A percentile compares a stretch with the other conserved stretches of the same genome.
Evolutionary conservation across 257 asterid species (phyloP).

Genomic region (Nicotiana benthamiana): DNA sequence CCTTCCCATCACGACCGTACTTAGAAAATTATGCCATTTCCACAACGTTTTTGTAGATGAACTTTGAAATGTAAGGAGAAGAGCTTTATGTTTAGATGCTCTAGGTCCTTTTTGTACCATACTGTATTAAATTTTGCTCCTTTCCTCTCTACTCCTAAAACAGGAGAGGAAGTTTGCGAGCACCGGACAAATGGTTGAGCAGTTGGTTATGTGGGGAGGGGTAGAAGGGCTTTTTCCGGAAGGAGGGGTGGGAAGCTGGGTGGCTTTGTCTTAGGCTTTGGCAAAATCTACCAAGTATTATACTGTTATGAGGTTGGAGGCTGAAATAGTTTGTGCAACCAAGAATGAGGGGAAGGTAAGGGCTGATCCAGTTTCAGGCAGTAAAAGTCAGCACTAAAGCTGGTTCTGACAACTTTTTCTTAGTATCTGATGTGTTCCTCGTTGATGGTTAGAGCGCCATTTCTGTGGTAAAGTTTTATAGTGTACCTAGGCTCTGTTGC

Average conservation of each 20-base stretch:
- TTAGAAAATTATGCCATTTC: neutral
- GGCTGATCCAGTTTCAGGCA: neutral
- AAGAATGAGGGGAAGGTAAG: neutral
- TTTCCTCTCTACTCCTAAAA: neutral
- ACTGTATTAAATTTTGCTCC: neutral
- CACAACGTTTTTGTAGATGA: constrained; percentile 1
- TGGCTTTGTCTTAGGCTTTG: neutral
- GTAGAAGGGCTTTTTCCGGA: neutral
- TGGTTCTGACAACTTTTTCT: neutral
- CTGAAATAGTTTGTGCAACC: neutral
- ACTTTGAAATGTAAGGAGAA: neutral
- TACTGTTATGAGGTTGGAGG: neutral
- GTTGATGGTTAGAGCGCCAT: neutral
- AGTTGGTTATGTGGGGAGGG: neutral
- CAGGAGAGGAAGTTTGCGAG: neutral
- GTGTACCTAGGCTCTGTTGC: neutral
- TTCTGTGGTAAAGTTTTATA: neutral
- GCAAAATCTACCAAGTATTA: neutral
- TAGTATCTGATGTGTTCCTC: neutral
- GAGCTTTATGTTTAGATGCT: neutral
- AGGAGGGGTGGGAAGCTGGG: neutral
- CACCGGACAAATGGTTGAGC: neutral
- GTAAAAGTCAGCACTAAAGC: neutral
- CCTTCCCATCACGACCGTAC: neutral
- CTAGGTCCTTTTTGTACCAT: constrained; percentile 3